phyloP scores from a whole-genome alignment of 176 grass and related monocot genomes.

The Metroxylon sagu region DNA sequence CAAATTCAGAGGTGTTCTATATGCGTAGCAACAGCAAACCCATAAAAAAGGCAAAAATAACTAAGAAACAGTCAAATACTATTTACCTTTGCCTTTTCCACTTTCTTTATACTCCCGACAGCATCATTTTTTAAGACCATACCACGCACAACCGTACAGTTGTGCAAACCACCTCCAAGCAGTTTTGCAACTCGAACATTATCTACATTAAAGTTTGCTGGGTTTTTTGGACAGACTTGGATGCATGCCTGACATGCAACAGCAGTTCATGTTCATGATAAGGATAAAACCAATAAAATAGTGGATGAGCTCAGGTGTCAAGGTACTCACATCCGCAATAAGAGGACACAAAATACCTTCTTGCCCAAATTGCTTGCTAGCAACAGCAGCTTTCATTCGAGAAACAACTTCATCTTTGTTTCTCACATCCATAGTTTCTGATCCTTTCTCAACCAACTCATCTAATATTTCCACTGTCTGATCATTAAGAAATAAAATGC shows the following conservation, averaged over 20 bases:
- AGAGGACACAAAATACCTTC: constrained; percentile 88
- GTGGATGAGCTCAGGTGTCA: not conserved
- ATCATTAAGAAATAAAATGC: constrained; percentile 10
- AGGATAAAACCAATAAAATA: not conserved
- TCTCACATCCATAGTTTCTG: constrained; percentile 82
- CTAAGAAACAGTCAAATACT: not conserved
- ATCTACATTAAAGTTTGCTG: constrained; percentile 87
- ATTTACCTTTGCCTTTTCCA: constrained; percentile 67
- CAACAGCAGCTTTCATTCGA: constrained; percentile 84
- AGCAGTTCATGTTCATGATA: constrained; percentile 3
- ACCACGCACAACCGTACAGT: constrained; percentile 71
- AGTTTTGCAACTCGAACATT: constrained; percentile 92
- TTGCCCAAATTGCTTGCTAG: constrained; percentile 85
- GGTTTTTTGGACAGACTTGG: constrained; percentile 92
- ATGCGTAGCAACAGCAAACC: too few species aligned
- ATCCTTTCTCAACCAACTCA: constrained; percentile 79
- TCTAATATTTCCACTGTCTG: constrained; percentile 64
- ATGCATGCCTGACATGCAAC: constrained; percentile 63
- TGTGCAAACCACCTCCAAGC: constrained; percentile 83
- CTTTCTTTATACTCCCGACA: constrained; percentile 70
- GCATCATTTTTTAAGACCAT: constrained; percentile 87
- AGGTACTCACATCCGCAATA: constrained; percentile 70
- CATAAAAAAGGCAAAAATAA: too few species aligned
- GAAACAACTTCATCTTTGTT: constrained; percentile 74
- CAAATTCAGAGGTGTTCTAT: too few species aligned